Percentiles rank a stretch among this genome's conserved stretches.
Conservation (phyloP, 2,329 filamentous ascomycete genomes). For the Diaporthe longicolla region DNA sequence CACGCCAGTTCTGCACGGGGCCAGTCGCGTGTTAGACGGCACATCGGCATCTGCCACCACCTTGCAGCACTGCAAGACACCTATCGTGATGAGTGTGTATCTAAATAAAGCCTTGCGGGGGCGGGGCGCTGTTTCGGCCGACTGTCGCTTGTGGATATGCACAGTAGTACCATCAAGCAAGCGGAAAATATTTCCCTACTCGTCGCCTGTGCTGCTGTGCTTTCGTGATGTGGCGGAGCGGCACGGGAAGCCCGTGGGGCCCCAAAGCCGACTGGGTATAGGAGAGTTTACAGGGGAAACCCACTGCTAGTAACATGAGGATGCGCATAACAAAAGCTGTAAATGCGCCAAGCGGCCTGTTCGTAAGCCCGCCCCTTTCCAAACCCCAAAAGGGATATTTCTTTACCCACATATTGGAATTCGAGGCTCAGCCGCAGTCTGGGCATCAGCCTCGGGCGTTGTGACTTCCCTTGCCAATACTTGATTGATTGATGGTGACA, state of each 20-base stretch:
- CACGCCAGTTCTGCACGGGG: not conserved
- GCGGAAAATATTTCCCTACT: constrained; percentile 10
- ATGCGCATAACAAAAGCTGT: not conserved
- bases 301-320: not conserved
- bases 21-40: not conserved
- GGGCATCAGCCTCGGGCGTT: not conserved
- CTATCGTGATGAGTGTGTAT: not conserved
- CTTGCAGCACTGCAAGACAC: not conserved
- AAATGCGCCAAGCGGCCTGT: constrained; percentile 8
- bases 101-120: not conserved
- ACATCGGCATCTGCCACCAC: not conserved
- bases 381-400: not conserved
- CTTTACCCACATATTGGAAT: not conserved
- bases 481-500: not conserved
- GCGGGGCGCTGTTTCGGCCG: not conserved
- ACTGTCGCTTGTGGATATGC: not conserved
- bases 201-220: not conserved
- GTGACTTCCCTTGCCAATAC: not conserved
- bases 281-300: constrained; percentile 7
- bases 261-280: not conserved
- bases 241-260: constrained; percentile 1
- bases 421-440: not conserved
- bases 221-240: constrained; percentile 22
- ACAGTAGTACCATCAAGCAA: not conserved
- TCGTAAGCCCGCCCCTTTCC: constrained; percentile 10